These are phyloP conservation scores for Punica granatum DNA, from an alignment of 345 rosid genomes.

Conservation along the genomic window DNA sequence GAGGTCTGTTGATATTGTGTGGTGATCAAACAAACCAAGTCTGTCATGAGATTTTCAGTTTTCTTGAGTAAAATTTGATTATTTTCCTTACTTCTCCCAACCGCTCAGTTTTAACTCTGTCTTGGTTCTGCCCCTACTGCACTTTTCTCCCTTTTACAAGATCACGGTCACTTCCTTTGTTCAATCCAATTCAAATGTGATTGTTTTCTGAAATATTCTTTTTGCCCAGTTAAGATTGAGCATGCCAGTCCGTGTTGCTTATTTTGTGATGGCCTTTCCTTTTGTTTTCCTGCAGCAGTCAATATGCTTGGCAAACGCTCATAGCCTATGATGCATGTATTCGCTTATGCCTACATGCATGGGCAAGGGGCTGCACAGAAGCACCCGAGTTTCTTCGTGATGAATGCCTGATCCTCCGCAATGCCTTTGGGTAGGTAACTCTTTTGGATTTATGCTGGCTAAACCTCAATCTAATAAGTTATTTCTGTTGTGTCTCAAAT, in stretches of 20 bases:
- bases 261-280: slow-evolving; percentile 6
- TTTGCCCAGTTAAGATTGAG: not conserved
- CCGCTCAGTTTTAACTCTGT: not conserved
- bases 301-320: slow-evolving; percentile 88
- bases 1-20: not conserved
- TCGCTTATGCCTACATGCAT: slow-evolving; percentile 67
- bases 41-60: not conserved
- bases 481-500: not conserved
- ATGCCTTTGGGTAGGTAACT: slow-evolving; percentile 78
- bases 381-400: slow-evolving; percentile 92
- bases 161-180: not conserved
- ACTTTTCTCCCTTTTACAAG: not conserved
- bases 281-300: slow-evolving; percentile 45
- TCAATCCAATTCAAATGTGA: not conserved
- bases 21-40: not conserved
- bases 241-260: not conserved
- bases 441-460: not conserved
- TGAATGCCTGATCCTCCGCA: slow-evolving; percentile 80
- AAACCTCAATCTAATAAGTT: not conserved
- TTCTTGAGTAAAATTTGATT: not conserved
- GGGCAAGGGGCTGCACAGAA: slow-evolving; percentile 85
- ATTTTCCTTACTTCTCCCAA: not conserved
- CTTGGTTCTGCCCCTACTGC: not conserved
- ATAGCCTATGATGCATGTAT: slow-evolving; percentile 94
- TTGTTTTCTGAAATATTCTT: not conserved